Percentiles rank a stretch among this genome's conserved stretches.
Conservation (phyloP, 208 protist genomes). For the Leishmania mexicana region DNA sequence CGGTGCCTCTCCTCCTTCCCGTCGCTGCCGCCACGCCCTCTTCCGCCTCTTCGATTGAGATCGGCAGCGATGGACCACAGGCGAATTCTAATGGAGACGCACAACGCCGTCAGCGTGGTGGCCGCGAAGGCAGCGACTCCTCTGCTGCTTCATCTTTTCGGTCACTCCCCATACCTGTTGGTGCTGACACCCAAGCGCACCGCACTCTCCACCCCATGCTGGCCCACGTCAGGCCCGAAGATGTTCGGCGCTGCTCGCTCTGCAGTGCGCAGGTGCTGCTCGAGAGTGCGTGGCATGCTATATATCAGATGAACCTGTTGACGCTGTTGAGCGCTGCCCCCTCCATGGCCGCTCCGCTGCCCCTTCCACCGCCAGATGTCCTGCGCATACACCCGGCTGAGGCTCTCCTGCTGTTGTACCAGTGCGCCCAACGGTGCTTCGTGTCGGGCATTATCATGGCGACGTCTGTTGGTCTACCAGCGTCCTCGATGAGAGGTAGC, state of each 20-base stretch:
- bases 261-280: slow-evolving; percentile 57
- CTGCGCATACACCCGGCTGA: slow-evolving; percentile 28
- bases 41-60: background rate
- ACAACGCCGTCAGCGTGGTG: background rate
- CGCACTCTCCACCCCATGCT: slow-evolving; percentile 28
- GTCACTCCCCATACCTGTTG: slow-evolving; percentile 14
- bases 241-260: slow-evolving; percentile 38
- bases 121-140: background rate
- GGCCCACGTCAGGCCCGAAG: slow-evolving; percentile 19
- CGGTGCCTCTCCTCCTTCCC: slow-evolving; percentile 16
- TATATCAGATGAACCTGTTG: slow-evolving; percentile 50
- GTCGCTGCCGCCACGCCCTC: background rate
- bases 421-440: slow-evolving; percentile 27
- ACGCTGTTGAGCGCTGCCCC: slow-evolving; percentile 39
- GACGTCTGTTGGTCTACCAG: slow-evolving; percentile 10
- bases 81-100: background rate
- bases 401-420: slow-evolving; percentile 25
- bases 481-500: background rate
- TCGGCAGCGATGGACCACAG: background rate
- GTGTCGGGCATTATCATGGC: slow-evolving; percentile 12
- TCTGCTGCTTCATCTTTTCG: background rate
- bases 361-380: slow-evolving; percentile 23
- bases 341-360: slow-evolving; percentile 33
- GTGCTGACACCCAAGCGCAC: slow-evolving; percentile 3
- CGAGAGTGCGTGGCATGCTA: slow-evolving; percentile 38